Evolutionary conservation across 169 alveolate species (phyloP), one percentile per base, ranked within the genome.

Genomic region (Eimeria necatrix): DNA sequence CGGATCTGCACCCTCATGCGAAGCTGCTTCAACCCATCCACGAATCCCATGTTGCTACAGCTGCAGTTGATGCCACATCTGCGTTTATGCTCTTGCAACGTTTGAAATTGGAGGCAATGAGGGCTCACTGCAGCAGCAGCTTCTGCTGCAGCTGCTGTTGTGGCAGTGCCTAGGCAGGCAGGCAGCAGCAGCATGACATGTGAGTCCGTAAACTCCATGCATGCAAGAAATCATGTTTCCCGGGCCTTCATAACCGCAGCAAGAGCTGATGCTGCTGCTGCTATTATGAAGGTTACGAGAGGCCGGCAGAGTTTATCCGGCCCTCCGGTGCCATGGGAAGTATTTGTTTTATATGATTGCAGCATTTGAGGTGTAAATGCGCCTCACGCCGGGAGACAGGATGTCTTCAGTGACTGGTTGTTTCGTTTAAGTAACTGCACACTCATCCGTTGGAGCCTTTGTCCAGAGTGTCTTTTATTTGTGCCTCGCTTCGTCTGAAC

Each of bases 221-320:
- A 61, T 32, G 73, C 73, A 61, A 26, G 9, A 61, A 16, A 16
- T 20, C 24, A 61, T 32, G 41, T 32, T 32, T 32, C 41, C 41
- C 41, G 41, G 41, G 41, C 41, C 41, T 32, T 32, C 41, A 32
- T 32, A 32, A 16, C 73, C 22, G 84, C 84, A 24, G 20, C 56
- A 24, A 73, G 56, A 73, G 56, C 84, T 73, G 84, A n/a, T 61
- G 73, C 73, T 61, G 73, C 73, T 61, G 73, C 73, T 12, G 73
- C 73, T 12, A 61, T 26, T 12, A 16, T 12, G 41, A 32, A 32
- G 41, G 41, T 32, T 32, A 32, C 41, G 41, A 32, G 73, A 16
- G 73, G 73, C 73, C 22, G 73, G 73, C 73, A 26, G 73, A 61
- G 73, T 61, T 61, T 61, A 61, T 26, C 41, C 22, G 16, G 16